A percentile compares a stretch with the other conserved stretches of the same genome.
These are phyloP conservation scores for Meyerozyma sp. DNA, from an alignment of 1,139 yeast species.

Conservation along the genomic window DNA sequence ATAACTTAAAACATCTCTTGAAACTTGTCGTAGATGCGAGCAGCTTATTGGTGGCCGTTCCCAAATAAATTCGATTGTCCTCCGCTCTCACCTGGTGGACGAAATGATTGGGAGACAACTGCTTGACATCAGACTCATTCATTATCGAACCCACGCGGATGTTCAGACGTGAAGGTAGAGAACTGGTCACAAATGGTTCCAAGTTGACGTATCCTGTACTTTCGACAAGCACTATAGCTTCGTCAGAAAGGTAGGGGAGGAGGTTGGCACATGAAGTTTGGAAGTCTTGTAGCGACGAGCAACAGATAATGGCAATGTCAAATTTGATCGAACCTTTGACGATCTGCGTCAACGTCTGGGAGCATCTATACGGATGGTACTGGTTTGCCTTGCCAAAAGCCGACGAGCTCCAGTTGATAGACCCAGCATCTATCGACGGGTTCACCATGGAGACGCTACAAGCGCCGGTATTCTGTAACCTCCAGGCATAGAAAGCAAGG, in stretches of 20 bases:
- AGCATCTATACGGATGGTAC: conserved; percentile 3
- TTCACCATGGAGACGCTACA: conserved; percentile 34
- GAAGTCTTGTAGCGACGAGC: conserved; percentile 39
- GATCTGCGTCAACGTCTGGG: conserved; percentile 12
- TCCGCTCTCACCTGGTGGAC: conserved; percentile 23
- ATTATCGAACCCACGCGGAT: conserved; percentile 52
- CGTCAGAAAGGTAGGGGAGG: conserved; percentile 20
- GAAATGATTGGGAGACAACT: conserved; percentile 20
- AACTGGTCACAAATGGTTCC: conserved; percentile 56
- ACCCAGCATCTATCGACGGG: background rate
- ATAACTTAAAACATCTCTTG: conserved; percentile 25
- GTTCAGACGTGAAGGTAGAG: conserved; percentile 26
- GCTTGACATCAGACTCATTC: conserved; percentile 60
- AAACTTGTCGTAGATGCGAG: conserved; percentile 16
- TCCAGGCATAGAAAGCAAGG: conserved; percentile 47
- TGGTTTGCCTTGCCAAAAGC: conserved; percentile 5
- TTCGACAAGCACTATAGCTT: conserved; percentile 56
- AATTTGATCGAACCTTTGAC: conserved; percentile 14
- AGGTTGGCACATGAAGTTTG: conserved; percentile 25
- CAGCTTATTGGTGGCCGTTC: conserved; percentile 21
- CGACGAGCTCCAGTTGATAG: conserved; percentile 5
- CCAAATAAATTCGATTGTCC: conserved; percentile 38
- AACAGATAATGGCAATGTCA: conserved; percentile 34
- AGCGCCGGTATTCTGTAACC: conserved; percentile 33
- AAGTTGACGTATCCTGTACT: conserved; percentile 66